A percentile compares a stretch with the other conserved stretches of the same genome.
phyloP scores from a whole-genome alignment of 2,329 filamentous ascomycete genomes.

The Massarina eburnea region DNA sequence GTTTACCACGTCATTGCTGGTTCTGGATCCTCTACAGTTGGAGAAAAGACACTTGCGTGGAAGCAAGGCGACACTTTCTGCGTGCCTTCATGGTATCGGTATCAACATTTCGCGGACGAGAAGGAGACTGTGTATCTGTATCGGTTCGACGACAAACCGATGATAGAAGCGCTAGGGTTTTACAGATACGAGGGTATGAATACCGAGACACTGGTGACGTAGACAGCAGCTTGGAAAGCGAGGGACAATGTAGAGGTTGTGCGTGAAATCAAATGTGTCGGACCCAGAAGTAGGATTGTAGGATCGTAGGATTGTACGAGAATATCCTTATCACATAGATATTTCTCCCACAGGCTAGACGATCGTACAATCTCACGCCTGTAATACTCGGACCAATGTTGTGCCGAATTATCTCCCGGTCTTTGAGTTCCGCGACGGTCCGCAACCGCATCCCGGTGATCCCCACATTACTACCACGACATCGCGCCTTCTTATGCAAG shows the following conservation, averaged over 20 bases:
- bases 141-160: conserved; percentile 58
- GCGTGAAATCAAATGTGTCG: not conserved
- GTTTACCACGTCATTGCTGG: conserved; percentile 58
- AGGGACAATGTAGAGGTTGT: not conserved
- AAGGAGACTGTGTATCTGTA: conserved; percentile 52
- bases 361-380: not conserved
- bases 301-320: not conserved
- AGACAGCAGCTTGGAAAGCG: not conserved
- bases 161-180: conserved; percentile 56
- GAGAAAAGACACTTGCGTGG: conserved; percentile 46
- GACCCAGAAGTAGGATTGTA: not conserved
- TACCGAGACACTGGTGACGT: conserved; percentile 41
- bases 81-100: conserved; percentile 55
- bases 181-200: conserved; percentile 48
- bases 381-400: conserved; percentile 4
- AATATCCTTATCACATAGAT: not conserved
- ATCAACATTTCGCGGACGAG: conserved; percentile 50
- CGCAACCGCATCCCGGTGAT: conserved; percentile 2
- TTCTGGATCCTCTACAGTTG: conserved; percentile 46
- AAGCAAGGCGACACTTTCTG: conserved; percentile 58
- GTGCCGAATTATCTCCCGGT: conserved; percentile 4
- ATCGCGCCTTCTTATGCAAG: not conserved
- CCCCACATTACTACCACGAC: conserved; percentile 10
- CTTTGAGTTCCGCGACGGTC: conserved; percentile 2
- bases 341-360: not conserved